phyloP scores from a whole-genome alignment of 208 protist genomes.

The Leishmania amazonensis region DNA sequence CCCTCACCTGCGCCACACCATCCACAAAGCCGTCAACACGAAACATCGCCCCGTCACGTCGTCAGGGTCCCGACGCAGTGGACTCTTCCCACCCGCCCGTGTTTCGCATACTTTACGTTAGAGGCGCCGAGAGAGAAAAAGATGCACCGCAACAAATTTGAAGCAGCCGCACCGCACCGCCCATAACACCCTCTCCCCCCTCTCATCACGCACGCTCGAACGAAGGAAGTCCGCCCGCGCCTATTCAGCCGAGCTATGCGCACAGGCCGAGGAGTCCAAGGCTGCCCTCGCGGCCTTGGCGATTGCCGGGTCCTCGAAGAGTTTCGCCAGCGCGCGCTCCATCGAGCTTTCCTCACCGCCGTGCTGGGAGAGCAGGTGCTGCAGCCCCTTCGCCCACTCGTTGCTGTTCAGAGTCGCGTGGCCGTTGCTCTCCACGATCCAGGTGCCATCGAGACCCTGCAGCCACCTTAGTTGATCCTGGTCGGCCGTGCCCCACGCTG shows the following conservation, averaged over 20 bases:
- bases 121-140: neutral
- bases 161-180: neutral
- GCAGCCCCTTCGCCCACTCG: slow-evolving; percentile 19
- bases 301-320: slow-evolving; percentile 52
- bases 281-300: slow-evolving; percentile 25
- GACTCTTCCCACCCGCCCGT: neutral
- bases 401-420: slow-evolving; percentile 3
- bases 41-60: neutral
- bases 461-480: slow-evolving; percentile 58
- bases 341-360: slow-evolving; percentile 25
- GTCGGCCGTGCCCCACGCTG: slow-evolving; percentile 45
- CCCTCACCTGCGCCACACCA: neutral
- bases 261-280: neutral
- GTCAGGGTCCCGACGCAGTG: neutral
- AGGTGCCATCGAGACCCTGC: slow-evolving; percentile 22
- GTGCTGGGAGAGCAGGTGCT: slow-evolving; percentile 23
- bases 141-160: neutral
- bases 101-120: neutral
- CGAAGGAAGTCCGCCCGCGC: neutral
- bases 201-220: neutral
- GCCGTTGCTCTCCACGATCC: slow-evolving; percentile 3
- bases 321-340: slow-evolving; percentile 42
- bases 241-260: neutral
- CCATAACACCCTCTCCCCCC: neutral
- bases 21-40: neutral